A percentile compares a stretch with the other conserved stretches of the same genome.
Evolutionary conservation across 129 eudicot species (phyloP).

Genomic region (Flaveria sonorensis): DNA sequence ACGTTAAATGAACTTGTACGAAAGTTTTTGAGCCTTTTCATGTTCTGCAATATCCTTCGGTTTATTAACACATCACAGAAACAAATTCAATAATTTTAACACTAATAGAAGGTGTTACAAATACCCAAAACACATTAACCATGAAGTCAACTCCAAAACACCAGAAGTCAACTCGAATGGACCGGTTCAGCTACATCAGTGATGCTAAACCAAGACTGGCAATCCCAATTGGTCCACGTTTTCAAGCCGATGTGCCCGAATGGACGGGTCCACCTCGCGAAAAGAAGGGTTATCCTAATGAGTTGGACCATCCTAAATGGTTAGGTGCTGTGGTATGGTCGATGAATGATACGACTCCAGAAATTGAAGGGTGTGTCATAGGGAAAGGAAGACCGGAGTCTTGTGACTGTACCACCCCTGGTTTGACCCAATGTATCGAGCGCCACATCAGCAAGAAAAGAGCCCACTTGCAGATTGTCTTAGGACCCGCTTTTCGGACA

Average conservation of each 20-base stretch:
- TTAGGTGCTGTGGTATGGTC: constrained; percentile 57
- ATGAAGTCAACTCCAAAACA: constrained; percentile 30
- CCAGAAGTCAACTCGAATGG: constrained; percentile 24
- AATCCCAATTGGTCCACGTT: constrained; percentile 72
- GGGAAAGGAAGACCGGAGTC: constrained; percentile 56
- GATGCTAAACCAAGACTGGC: constrained; percentile 34
- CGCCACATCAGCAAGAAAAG: constrained; percentile 38
- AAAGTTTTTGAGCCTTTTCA: neutral
- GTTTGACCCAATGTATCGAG: constrained; percentile 42
- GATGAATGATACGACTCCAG: constrained; percentile 1
- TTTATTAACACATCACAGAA: constrained; percentile 13
- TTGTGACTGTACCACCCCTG: constrained; percentile 42
- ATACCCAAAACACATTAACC: constrained; percentile 18
- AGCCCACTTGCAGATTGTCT: constrained; percentile 28
- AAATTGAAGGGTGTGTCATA: constrained; percentile 16
- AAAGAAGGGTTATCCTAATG: neutral
- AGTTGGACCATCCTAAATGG: constrained; percentile 41
- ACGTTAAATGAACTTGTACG: neutral
- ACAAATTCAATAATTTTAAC: constrained; percentile 10
- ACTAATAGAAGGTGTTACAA: constrained; percentile 9
- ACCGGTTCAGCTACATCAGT: constrained; percentile 44
- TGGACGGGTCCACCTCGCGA: constrained; percentile 42
- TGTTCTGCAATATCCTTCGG: constrained; percentile 16
- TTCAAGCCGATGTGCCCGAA: constrained; percentile 59
- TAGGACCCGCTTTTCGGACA: constrained; percentile 53